A percentile compares a stretch with the other conserved stretches of the same genome.
phyloP scores from a whole-genome alignment of 2,329 filamentous ascomycete genomes.

The Aspergillus sp. region DNA sequence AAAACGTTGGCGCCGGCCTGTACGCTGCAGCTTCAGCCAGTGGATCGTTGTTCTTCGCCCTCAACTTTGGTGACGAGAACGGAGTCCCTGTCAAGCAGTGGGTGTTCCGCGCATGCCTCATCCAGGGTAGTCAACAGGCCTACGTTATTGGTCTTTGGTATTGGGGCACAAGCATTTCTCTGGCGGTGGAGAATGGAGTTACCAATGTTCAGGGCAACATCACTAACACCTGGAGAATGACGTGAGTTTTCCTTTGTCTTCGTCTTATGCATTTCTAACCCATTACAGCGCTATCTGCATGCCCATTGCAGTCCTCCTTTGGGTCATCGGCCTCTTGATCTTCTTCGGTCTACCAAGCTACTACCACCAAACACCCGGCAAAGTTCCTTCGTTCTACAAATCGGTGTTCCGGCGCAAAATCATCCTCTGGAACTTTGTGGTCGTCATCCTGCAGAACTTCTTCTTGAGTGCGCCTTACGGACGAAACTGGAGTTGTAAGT shows the following conservation, averaged over 20 bases:
- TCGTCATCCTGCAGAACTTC: conserved; percentile 67
- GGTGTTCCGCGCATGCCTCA: conserved; percentile 67
- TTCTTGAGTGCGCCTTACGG: conserved; percentile 67
- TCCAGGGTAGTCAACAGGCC: conserved; percentile 67
- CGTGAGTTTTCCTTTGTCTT: conserved; percentile 28
- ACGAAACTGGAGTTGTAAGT: conserved; percentile 63
- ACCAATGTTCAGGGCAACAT: conserved; percentile 38
- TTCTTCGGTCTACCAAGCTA: conserved; percentile 66
- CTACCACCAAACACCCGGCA: conserved; percentile 65
- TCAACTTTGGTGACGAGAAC: conserved; percentile 67
- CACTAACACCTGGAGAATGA: conserved; percentile 49
- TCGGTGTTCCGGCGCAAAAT: conserved; percentile 64
- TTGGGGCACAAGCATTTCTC: conserved; percentile 62
- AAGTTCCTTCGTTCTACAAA: conserved; percentile 66
- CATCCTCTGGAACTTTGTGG: conserved; percentile 66
- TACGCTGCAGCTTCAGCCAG: conserved; percentile 65
- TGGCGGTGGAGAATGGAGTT: conserved; percentile 45
- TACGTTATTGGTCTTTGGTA: conserved; percentile 68
- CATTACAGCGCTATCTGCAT: conserved; percentile 52
- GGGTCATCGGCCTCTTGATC: conserved; percentile 57
- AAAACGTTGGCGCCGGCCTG: conserved; percentile 62
- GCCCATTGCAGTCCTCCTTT: conserved; percentile 60
- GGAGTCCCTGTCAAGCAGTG: conserved; percentile 64
- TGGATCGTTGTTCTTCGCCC: conserved; percentile 65
- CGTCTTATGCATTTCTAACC: background rate